These are phyloP conservation scores for Podospora pseudoanserina DNA, from an alignment of 495 filamentous ascomycete species.

Conservation along the genomic window DNA sequence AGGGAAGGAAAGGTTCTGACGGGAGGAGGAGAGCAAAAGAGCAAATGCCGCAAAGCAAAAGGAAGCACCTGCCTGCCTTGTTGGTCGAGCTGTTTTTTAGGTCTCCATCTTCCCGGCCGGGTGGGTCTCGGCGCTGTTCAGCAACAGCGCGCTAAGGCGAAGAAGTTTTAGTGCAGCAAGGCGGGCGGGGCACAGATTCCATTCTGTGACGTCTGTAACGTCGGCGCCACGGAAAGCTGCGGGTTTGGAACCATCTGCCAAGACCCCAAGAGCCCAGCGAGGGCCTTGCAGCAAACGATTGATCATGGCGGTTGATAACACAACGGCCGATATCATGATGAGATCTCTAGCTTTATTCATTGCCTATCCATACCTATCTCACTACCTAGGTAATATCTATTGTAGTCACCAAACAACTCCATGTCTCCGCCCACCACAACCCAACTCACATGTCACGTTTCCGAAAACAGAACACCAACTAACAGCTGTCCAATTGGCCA, in stretches of 20 bases:
- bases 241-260: background rate
- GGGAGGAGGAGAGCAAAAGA: slow-evolving; percentile 16
- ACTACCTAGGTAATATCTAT: no score
- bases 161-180: slow-evolving; percentile 7
- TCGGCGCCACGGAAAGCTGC: slow-evolving; percentile 4
- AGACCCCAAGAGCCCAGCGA: slow-evolving; percentile 1
- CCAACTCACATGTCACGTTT: background rate
- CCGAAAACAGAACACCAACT: background rate
- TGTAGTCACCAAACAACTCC: no score
- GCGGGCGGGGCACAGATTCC: slow-evolving; percentile 6
- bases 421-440: background rate
- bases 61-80: slow-evolving; percentile 19
- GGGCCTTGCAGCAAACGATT: slow-evolving; percentile 1
- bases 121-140: slow-evolving; percentile 15
- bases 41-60: slow-evolving; percentile 37
- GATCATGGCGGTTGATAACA: slow-evolving; percentile 4
- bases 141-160: slow-evolving; percentile 15
- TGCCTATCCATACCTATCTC: no score
- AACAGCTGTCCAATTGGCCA: background rate
- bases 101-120: slow-evolving; percentile 25
- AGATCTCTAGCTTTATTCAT: background rate
- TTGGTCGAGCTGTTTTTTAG: slow-evolving; percentile 29
- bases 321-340: background rate
- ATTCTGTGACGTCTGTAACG: slow-evolving; percentile 24
- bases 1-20: slow-evolving; percentile 5